Percentiles rank a stretch among this genome's conserved stretches.
Conservation (phyloP, 345 rosid species). For the Acer negundo region DNA sequence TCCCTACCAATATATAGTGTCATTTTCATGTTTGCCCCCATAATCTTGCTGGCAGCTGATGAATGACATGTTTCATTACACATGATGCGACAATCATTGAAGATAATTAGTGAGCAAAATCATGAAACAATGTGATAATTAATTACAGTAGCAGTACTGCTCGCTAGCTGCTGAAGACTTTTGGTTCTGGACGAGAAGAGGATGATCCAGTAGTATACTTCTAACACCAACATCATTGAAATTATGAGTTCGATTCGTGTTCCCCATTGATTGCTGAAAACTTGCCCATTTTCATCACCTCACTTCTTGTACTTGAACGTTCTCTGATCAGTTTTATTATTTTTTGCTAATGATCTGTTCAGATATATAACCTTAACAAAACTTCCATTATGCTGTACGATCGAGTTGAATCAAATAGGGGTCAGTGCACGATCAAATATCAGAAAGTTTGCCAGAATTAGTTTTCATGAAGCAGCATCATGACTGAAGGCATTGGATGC, state of each 20-base stretch:
- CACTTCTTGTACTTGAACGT: background rate
- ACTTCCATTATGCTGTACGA: background rate
- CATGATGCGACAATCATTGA: constrained; percentile 3
- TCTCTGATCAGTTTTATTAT: background rate
- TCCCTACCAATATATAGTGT: background rate
- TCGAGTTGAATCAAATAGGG: too few relatives aligned
- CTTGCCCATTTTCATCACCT: background rate
- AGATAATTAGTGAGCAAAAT: constrained; percentile 4
- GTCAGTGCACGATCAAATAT: too few relatives aligned
- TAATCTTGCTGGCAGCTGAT: constrained; percentile 1
- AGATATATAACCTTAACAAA: background rate
- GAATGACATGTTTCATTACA: constrained; percentile 5
- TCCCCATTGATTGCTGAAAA: too few relatives aligned
- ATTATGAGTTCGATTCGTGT: too few relatives aligned
- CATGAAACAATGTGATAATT: constrained; percentile 3
- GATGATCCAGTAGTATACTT: too few relatives aligned
- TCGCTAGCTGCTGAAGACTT: background rate
- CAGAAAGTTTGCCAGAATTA: background rate
- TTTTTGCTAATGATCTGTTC: background rate
- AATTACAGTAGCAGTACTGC: background rate
- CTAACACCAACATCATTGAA: too few relatives aligned
- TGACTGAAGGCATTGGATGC: constrained; percentile 21
- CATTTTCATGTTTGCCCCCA: background rate
- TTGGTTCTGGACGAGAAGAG: background rate
- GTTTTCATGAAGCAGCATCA: constrained; percentile 17